Evolutionary conservation across 768 basidiomycete genomes (phyloP), one percentile per base, ranked within the genome.

Genomic region (Trametes sanguinea): DNA sequence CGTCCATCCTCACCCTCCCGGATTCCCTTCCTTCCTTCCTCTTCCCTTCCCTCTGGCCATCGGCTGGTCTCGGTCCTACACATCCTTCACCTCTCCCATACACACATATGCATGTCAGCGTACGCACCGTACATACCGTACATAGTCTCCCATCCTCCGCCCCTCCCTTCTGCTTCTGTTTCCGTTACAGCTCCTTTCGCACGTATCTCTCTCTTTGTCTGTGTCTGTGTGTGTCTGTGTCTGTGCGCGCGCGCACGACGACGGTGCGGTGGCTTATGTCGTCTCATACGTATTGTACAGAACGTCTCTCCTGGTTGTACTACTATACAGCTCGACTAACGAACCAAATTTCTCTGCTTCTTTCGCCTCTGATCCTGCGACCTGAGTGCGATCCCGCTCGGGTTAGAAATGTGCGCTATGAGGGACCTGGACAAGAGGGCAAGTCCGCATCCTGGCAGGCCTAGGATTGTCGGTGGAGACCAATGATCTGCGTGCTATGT

Each of bases 291-390:
- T 50, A 59, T 59, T 59, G 57, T 59, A 59, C 57, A 59, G 50
- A 59, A 59, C n/a, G 16, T n/a, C 27, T 44, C 51, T 6, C 22
- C 47, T 51, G 50, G 57, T 59, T 59, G 57, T 59, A 59, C 57
- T 59, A 59, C 57, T 51, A 59, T 59, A 59, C 22, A 59, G 57
- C 50, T 59, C 50, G 50, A 27, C 39, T 59, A 59, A 59, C 50
- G 57, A 51, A 54, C 13, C 5, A 5, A 22, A 30, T 42, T 46
- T 29, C 48, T 10, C 29, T 46, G 16, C 45, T 27, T 54, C 30
- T 45, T 30, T 46, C 30, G 30, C 6, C 11, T 51, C 35, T 22
- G 22, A 22, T 22, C 22, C 22, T 22, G 22, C 22, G 22, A 22
- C 1, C 22, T 22, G 22, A 22, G 22, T 22, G 22, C 22, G 22